A percentile compares a stretch with the other conserved stretches of the same genome.
phyloP scores from a whole-genome alignment of 176 grass and related monocot genomes.

The Carex cristatella region DNA sequence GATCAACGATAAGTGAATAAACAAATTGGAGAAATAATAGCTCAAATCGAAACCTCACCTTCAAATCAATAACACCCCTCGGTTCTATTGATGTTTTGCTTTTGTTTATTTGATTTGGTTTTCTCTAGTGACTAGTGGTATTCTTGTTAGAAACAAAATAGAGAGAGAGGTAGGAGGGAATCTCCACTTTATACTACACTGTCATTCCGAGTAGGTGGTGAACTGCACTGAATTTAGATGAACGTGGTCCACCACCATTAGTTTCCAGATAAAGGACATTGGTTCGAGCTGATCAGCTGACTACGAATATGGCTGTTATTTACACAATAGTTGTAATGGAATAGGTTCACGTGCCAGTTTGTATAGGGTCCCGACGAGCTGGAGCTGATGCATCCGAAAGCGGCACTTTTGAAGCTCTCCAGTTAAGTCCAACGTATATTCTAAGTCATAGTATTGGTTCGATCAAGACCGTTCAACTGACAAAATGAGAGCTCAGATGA shows the following conservation, averaged over 20 bases:
- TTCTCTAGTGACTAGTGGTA: neutral
- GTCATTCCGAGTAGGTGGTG: neutral
- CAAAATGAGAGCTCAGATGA: neutral
- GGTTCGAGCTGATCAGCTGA: neutral
- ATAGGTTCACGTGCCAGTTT: neutral
- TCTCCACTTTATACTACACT: conserved; percentile 22
- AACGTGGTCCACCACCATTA: neutral
- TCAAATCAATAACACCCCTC: neutral
- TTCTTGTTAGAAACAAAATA: conserved; percentile 12
- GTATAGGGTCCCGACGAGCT: conserved; percentile 3
- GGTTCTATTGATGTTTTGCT: neutral
- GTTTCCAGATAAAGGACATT: neutral
- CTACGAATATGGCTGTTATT: neutral
- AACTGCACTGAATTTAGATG: neutral
- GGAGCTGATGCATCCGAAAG: neutral
- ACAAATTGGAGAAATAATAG: neutral
- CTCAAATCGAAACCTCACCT: conserved; percentile 1
- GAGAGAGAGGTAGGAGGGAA: conserved; percentile 20
- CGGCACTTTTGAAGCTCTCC: neutral
- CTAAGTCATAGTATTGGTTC: neutral
- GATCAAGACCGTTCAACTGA: neutral
- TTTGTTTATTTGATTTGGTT: neutral
- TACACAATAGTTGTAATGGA: neutral
- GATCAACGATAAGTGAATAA: neutral
- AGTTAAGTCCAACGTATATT: neutral